Evolutionary conservation across 371 early-diverging fungal genomes (phyloP), one percentile per base, ranked within the genome.

Genomic region (Conidiobolus coronatus): DNA sequence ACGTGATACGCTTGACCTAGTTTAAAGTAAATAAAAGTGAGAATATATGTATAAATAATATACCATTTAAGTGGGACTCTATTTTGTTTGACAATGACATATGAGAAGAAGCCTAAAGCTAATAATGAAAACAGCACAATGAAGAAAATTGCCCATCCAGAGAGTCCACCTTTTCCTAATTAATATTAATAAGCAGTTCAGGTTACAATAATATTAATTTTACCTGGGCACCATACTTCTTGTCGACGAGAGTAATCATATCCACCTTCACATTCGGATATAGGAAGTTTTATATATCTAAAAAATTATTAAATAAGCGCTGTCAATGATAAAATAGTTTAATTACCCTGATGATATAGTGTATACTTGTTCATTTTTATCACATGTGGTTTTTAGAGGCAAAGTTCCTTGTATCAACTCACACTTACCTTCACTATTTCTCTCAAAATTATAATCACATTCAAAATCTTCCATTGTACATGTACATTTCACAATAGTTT

Each of bases 381-480:
- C 36, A 21, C 46, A 46, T 8, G 12, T 18, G 13, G 46, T 20
- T 36, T 36, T 46, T 7, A 23, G 17, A 8, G 46, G 38, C 2
- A 14, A 2, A 41, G 71, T 60, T 17, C 72, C 80, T 43, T 68
- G 55, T 17, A 78, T 69, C 44, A 83, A 56, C 6, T 67, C 65
- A 57, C 86, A 85, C 39, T 65, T 56, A 41, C 66, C 70, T 5
- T 60, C 55, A 1, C 59, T 58, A 41, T 74, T 65, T 18, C 75
- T 76, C 12, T 70, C 67, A 59, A 68, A 81, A 57, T 85, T 85
- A 57, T 67, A 80, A 51, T 81, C 83, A 59, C 81, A 85, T 63
- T 94, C 93, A 61, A 71, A 94, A 57, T 94, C 95, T 35, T 58
- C 63, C 36, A 53, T 62, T 0, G 78, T 70, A 57, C 95, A 94